Evolutionary conservation across 352 stramenopile genomes (phyloP).

Genomic region (Globisporangium orthogonon): DNA sequence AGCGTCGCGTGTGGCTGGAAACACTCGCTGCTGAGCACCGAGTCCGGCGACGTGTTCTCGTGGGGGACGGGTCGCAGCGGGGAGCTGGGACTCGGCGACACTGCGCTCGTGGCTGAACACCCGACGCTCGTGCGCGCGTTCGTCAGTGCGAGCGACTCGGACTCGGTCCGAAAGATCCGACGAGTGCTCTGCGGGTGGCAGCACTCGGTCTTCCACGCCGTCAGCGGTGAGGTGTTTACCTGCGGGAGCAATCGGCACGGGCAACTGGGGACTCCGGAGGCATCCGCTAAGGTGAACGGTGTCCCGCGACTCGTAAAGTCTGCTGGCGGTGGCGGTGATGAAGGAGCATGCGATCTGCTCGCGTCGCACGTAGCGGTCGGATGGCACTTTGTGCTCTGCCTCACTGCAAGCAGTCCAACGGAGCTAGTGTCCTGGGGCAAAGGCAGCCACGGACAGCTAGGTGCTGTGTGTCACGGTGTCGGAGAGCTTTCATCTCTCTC

Average conservation of each 20-base stretch:
- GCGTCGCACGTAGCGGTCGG: slow-evolving; percentile 43
- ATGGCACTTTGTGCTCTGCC: slow-evolving; percentile 72
- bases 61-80: slow-evolving; percentile 71
- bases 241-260: slow-evolving; percentile 78
- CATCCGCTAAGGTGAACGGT: slow-evolving; percentile 14
- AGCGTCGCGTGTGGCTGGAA: slow-evolving; percentile 81
- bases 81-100: slow-evolving; percentile 53
- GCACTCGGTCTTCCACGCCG: slow-evolving; percentile 56
- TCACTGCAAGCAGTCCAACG: slow-evolving; percentile 13
- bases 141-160: no score
- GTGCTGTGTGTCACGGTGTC: slow-evolving; percentile 1
- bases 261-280: slow-evolving; percentile 39
- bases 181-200: slow-evolving; percentile 73
- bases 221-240: slow-evolving; percentile 29
- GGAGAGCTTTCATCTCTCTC: neutral
- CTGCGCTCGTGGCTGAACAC: slow-evolving; percentile 11
- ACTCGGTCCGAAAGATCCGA: neutral
- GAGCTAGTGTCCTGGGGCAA: slow-evolving; percentile 65
- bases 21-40: slow-evolving; percentile 56
- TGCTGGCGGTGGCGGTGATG: neutral
- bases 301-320: slow-evolving; percentile 17
- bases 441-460: slow-evolving; percentile 69
- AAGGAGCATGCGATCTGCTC: slow-evolving; percentile 10
- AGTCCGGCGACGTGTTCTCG: slow-evolving; percentile 40
- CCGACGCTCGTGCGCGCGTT: slow-evolving; percentile 25